phyloP scores from a whole-genome alignment of 192 early-diverging fungal species.

The Cladochytrium replicatum region DNA sequence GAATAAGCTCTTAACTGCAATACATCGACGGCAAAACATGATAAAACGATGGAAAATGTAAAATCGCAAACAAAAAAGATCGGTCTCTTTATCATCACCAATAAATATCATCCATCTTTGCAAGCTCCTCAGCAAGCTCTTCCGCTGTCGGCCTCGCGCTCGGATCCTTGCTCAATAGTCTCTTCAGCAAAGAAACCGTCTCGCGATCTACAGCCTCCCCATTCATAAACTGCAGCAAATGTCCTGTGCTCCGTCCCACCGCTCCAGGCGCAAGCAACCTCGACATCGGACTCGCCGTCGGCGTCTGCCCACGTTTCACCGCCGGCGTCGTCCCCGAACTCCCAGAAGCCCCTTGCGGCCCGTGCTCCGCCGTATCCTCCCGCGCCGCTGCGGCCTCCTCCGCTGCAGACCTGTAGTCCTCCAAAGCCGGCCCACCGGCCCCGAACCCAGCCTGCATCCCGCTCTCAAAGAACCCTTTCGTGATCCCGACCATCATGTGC shows the following conservation, averaged over 20 bases:
- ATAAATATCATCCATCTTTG: too few species aligned
- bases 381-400: background rate
- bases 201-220: conserved; percentile 20
- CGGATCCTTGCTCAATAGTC: conserved; percentile 19
- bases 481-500: conserved; percentile 32
- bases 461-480: conserved; percentile 35
- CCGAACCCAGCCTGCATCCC: conserved; percentile 29
- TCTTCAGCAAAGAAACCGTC: conserved; percentile 19
- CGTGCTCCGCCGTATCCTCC: conserved; percentile 8
- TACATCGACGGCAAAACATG: too few species aligned
- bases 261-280: too few species aligned
- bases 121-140: too few species aligned
- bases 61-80: too few species aligned
- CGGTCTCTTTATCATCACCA: too few species aligned
- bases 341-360: background rate
- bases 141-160: conserved; percentile 17
- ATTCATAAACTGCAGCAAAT: conserved; percentile 20
- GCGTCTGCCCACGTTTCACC: conserved; percentile 13
- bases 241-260: too few species aligned
- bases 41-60: too few species aligned
- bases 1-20: too few species aligned
- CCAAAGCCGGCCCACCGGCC: conserved; percentile 8
- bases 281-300: too few species aligned
- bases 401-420: conserved; percentile 4
- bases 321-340: conserved; percentile 2